phyloP scores from a whole-genome alignment of 257 asterid species.

The Scutellaria barbata region DNA sequence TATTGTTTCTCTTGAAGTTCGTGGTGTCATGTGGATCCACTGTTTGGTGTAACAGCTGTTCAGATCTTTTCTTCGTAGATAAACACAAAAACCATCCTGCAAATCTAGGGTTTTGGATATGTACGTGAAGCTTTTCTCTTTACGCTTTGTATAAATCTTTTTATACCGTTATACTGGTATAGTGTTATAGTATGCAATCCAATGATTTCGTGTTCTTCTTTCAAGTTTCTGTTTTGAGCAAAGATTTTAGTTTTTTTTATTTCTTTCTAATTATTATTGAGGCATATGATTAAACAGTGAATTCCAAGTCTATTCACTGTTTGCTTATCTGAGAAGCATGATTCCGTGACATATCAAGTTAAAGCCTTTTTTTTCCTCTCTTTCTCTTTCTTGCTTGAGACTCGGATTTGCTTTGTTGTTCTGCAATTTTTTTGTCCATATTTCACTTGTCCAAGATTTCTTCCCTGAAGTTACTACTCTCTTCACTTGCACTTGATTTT shows the following conservation, averaged over 20 bases:
- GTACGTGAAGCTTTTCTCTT: conserved; percentile 14
- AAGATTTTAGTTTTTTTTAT: conserved; percentile 22
- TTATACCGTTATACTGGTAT: no score
- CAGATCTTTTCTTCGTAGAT: conserved; percentile 19
- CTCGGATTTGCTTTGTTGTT: conserved; percentile 29
- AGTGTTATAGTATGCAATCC: conserved; percentile 6
- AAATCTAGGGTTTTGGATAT: conserved; percentile 49
- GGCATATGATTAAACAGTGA: conserved; percentile 42
- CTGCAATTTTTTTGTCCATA: conserved; percentile 32
- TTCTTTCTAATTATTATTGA: conserved; percentile 27
- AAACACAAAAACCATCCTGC: neutral
- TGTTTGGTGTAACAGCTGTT: neutral
- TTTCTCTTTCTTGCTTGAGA: conserved; percentile 39
- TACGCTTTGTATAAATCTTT: conserved; percentile 1
- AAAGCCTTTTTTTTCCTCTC: neutral
- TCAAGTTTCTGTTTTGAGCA: conserved; percentile 33
- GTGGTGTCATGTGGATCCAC: no score
- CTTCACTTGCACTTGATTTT: conserved; percentile 23
- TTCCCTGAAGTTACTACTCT: neutral
- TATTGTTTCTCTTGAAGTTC: neutral
- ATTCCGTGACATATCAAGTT: neutral
- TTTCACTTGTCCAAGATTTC: conserved; percentile 25
- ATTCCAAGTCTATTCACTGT: conserved; percentile 39
- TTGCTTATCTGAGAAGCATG: conserved; percentile 46
- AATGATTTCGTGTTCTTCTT: conserved; percentile 28